Conservation (phyloP, 192 early-diverging fungal genomes). For the Backusella mclennaniae region DNA sequence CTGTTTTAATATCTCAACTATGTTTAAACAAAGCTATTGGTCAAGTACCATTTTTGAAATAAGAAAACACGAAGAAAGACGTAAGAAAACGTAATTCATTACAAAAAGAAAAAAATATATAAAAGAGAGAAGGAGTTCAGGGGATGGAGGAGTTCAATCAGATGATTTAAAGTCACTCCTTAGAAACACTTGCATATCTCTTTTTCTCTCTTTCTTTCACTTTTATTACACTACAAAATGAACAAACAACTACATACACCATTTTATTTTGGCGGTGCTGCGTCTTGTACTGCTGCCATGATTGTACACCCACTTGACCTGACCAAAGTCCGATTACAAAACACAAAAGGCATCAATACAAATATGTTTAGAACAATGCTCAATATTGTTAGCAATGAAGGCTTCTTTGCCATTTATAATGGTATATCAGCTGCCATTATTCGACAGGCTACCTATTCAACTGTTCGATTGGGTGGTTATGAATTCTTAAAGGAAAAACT, state of each 20-base stretch:
- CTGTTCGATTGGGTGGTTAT: slow-evolving; percentile 76
- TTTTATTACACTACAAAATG: background rate
- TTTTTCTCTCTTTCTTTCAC: background rate
- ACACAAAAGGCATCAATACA: slow-evolving; percentile 55
- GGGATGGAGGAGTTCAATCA: background rate
- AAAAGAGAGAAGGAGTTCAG: background rate
- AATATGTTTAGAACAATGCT: slow-evolving; percentile 75
- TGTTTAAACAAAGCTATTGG: background rate
- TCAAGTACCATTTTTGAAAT: background rate
- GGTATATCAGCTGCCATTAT: slow-evolving; percentile 73
- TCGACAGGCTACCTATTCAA: slow-evolving; percentile 80
- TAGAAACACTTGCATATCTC: background rate
- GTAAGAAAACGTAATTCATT: background rate
- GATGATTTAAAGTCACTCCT: background rate
- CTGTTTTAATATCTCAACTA: background rate
- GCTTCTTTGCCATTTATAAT: slow-evolving; percentile 64
- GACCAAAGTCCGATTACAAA: slow-evolving; percentile 91
- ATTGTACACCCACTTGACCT: slow-evolving; percentile 84
- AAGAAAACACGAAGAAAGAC: background rate
- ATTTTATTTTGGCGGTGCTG: slow-evolving; percentile 44
- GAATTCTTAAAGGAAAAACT: slow-evolving; percentile 63
- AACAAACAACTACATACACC: slow-evolving; percentile 17
- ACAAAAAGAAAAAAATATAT: background rate
- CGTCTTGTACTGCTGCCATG: slow-evolving; percentile 56
- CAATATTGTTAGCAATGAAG: slow-evolving; percentile 67